These are phyloP conservation scores for Candida loeiensis DNA, from an alignment of 805 yeast species.

Conservation along the genomic window DNA sequence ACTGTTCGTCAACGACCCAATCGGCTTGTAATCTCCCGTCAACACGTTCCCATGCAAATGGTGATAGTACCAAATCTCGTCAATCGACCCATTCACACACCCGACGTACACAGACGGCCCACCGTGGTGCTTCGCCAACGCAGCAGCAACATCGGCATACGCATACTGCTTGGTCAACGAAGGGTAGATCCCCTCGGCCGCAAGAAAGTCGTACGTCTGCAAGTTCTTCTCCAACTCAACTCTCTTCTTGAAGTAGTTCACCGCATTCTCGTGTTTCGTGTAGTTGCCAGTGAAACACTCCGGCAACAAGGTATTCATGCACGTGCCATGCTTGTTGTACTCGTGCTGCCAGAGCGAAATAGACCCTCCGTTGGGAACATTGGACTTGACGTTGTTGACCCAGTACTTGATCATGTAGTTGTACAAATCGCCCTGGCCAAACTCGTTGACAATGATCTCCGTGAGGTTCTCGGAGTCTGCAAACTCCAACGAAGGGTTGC, in stretches of 20 bases:
- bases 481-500: constrained; percentile 30
- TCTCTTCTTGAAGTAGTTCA: constrained; percentile 27
- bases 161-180: constrained; percentile 31
- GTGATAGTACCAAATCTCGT: constrained; percentile 80
- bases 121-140: constrained; percentile 28
- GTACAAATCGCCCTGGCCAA: constrained; percentile 23
- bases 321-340: constrained; percentile 43
- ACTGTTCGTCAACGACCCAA: constrained; percentile 53
- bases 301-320: constrained; percentile 37
- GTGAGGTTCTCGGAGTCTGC: constrained; percentile 24
- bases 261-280: constrained; percentile 29
- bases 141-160: constrained; percentile 27
- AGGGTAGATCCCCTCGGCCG: constrained; percentile 35
- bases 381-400: constrained; percentile 19
- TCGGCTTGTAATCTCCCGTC: constrained; percentile 50
- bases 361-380: constrained; percentile 24
- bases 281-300: constrained; percentile 30
- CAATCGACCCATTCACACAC: constrained; percentile 38
- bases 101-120: constrained; percentile 35
- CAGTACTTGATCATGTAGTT: constrained; percentile 29
- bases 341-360: constrained; percentile 40
- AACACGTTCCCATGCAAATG: constrained; percentile 69
- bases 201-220: constrained; percentile 36
- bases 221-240: constrained; percentile 27
- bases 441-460: constrained; percentile 25